Evolutionary conservation across 805 yeast genomes (phyloP).

Genomic region (Vanderwaltozyma polyspora): DNA sequence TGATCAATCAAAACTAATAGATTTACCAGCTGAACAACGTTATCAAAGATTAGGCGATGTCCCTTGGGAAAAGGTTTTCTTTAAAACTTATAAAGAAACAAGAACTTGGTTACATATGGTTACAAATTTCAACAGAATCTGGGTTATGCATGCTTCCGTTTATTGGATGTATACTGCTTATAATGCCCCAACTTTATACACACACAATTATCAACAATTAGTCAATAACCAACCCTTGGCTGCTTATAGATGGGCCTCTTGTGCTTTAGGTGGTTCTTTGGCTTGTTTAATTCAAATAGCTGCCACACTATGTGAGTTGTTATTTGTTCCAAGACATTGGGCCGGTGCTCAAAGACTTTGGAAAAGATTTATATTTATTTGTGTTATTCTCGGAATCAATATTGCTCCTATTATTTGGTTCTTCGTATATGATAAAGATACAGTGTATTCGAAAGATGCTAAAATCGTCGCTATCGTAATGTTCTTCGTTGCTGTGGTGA

Average conservation of each 20-base stretch:
- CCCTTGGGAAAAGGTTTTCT: slow-evolving; percentile 82
- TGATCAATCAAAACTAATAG: slow-evolving; percentile 59
- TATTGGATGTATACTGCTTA: slow-evolving; percentile 95
- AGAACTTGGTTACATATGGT: slow-evolving; percentile 96
- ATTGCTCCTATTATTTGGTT: slow-evolving; percentile 81
- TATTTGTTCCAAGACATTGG: slow-evolving; percentile 95
- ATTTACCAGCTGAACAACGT: slow-evolving; percentile 82
- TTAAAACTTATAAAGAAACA: slow-evolving; percentile 89
- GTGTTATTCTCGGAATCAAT: slow-evolving; percentile 55
- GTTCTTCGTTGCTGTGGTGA: slow-evolving; percentile 78
- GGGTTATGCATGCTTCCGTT: slow-evolving; percentile 83
- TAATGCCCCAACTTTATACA: slow-evolving; percentile 85
- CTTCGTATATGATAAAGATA: slow-evolving; percentile 66
- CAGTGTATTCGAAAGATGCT: slow-evolving; percentile 59
- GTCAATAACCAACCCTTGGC: slow-evolving; percentile 78
- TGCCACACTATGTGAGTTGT: slow-evolving; percentile 90
- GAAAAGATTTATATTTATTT: slow-evolving; percentile 72
- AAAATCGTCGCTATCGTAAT: slow-evolving; percentile 72
- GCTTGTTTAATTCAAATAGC: slow-evolving; percentile 71
- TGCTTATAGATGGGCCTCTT: slow-evolving; percentile 86
- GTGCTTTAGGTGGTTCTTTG: slow-evolving; percentile 84
- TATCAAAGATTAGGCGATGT: slow-evolving; percentile 84
- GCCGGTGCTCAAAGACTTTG: slow-evolving; percentile 97
- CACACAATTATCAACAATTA: slow-evolving; percentile 74
- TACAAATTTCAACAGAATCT: slow-evolving; percentile 94